Evolutionary conservation across 2,329 filamentous ascomycete genomes (phyloP), one percentile per base, ranked within the genome.

Genomic region (Aspergillus nomiae): DNA sequence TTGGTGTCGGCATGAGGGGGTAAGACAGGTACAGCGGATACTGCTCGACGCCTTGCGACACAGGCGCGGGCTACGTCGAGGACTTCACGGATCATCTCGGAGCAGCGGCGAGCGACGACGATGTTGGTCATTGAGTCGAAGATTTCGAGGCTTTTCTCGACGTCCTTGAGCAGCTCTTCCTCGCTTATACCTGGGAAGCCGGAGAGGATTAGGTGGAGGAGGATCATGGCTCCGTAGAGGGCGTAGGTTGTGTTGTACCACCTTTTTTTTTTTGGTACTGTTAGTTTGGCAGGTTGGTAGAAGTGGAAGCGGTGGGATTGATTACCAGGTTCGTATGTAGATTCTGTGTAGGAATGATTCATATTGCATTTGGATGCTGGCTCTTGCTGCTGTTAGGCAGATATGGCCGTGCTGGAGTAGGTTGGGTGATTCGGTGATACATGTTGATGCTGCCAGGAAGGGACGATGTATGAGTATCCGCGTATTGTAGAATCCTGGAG

Each of bases 201-300:
- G 5, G 67, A 68, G 43, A 75, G 65, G 10, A 75, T 56, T n/a
- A 72, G 62, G 51, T 75, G 69, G 9, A 76, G 70, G 26, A 76
- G 64, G 32, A 76, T 75, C 71, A 75, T 76, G 59, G 68, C 69
- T 7, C 72, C 73, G 59, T 76, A 74, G n/a, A 76, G 63, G 9
- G 72, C 69, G 58, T 75, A 76, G 19, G 74, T 75, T 45, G 73
- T 73, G 36, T 73, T 74, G 53, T 76, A 75, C 74, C 74, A 76
- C 69, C 69, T 69, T 63, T 36, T 24, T 36, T 24, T 21, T 8
- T 56, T 36, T 2, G 38, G 21, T 38, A 32, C n/a, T 24, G 6
- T 57, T 55, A 16, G 21, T 55, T 12, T 59, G 12, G 24, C n/a
- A 21, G 19, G 21, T 46, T 41, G 32, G 48, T 24, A 16, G 3